Evolutionary conservation across 306 rosid species (phyloP), one percentile per base, ranked within the genome.

Genomic region (Dicorynia guianensis): DNA sequence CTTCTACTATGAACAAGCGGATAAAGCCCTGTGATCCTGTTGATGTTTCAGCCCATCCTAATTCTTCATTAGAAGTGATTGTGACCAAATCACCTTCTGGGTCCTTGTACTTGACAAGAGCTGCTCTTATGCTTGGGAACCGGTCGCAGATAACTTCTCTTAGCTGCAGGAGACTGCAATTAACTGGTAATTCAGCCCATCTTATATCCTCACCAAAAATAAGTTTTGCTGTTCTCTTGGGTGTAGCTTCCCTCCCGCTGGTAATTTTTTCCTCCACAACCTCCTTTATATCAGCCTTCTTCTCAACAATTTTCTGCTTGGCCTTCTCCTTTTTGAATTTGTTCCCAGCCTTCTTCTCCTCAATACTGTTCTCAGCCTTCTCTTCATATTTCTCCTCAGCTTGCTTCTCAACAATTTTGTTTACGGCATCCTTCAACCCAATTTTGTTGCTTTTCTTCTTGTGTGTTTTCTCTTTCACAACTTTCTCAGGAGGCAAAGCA

Each of bases 151-250:
- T 74, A 56, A 80, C 85, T 82, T 85, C 89, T 77, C 92, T 87
- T 4, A 90, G 80, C 48, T 82, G 83, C 62, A 85, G 61, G 71
- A 90, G 81, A 61, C 82, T 83, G 83, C 92, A 87, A 65, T 87
- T 80, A 54, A 72, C 62, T 3, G 90, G 90, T 75, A 90, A 59
- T 38, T 83, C 83, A 75, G 90, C 96, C 86, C 83, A 84, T 70
- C 92, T 86, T 70, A 90, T 90, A 67, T 90, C 96, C 71, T 90
- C 90, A 42, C 92, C 90, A 49, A 85, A 90, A 49, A 90, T 86
- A 79, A 90, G 78, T 70, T 90, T 87, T 71, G 83, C 87, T 72
- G 77, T 65, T 80, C 71, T 90, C 81, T 65, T 83, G 0, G 83
- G 75, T 43, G 60, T 65, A 64, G 73, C 87, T 71, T 86, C 86